Conservation (phyloP, 257 asterid genomes). For the Nicotiana noctiflora region DNA sequence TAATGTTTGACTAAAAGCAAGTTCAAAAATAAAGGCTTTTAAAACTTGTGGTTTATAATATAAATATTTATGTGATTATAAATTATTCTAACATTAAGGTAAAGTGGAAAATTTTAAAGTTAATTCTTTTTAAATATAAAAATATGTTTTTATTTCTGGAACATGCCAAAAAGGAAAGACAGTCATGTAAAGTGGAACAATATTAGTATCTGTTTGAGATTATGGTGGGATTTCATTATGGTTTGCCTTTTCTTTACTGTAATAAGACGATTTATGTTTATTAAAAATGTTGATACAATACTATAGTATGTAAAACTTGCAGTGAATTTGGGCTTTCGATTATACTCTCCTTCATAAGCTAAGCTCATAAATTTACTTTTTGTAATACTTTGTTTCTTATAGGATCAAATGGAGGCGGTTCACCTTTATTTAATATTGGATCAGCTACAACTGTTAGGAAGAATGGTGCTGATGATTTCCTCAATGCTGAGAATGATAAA, state of each 20-base stretch:
- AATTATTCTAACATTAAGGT: too few species aligned
- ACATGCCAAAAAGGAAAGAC: too few species aligned
- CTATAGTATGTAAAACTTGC: not conserved
- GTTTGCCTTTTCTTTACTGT: not conserved
- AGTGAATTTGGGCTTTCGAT: not conserved
- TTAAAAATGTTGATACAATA: not conserved
- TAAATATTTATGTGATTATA: too few species aligned
- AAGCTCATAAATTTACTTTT: not conserved
- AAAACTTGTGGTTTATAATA: too few species aligned
- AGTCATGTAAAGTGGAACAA: too few species aligned
- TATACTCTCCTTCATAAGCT: not conserved
- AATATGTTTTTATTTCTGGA: too few species aligned
- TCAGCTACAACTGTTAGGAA: conserved; percentile 52
- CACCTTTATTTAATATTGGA: conserved; percentile 55
- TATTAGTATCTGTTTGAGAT: not conserved
- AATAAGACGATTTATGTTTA: not conserved
- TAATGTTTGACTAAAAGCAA: too few species aligned
- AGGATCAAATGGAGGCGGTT: conserved; percentile 56
- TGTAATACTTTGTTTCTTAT: conserved; percentile 17
- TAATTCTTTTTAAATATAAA: too few species aligned
- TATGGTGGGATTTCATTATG: not conserved
- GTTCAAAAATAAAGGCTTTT: too few species aligned
- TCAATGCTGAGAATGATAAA: conserved; percentile 89
- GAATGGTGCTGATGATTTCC: conserved; percentile 87
- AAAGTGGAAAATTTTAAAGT: too few species aligned